Evolutionary conservation across 2,329 filamentous ascomycete species (phyloP).

Genomic region (Mycosphaerella arachidis): DNA sequence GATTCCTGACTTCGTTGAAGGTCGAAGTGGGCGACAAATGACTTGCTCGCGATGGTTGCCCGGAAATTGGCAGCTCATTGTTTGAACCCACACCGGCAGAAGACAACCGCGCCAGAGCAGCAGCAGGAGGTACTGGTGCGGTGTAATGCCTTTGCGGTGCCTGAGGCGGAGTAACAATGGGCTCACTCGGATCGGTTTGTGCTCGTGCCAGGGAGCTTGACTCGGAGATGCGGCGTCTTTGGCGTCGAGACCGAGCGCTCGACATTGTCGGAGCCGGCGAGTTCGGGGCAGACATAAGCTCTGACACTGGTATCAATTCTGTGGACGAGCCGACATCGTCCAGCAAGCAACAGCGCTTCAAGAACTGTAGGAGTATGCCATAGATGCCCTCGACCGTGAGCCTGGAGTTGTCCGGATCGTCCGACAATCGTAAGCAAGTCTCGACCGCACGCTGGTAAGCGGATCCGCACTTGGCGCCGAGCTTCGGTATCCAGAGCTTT

Average conservation of each 20-base stretch:
- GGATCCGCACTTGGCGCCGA: conserved; percentile 66
- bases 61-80: neutral
- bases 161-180: conserved; percentile 3
- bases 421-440: conserved; percentile 66
- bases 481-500: conserved; percentile 58
- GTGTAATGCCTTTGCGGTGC: conserved; percentile 1
- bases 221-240: conserved; percentile 11
- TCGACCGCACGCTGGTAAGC: conserved; percentile 72
- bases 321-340: conserved; percentile 28
- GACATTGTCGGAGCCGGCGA: conserved; percentile 11
- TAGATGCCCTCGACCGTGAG: conserved; percentile 29
- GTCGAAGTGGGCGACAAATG: conserved; percentile 6
- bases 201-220: conserved; percentile 19
- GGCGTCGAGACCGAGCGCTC: conserved; percentile 5
- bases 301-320: conserved; percentile 23
- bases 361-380: conserved; percentile 28
- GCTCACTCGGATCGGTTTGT: conserved; percentile 17
- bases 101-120: neutral
- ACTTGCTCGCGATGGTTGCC: conserved; percentile 2
- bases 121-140: conserved; percentile 2
- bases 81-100: neutral
- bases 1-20: conserved; percentile 3
- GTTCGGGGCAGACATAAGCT: conserved; percentile 18
- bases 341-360: conserved; percentile 34
- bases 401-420: conserved; percentile 35